Evolutionary conservation across 306 rosid species (phyloP).

Genomic region (Styphnolobium japonicum): DNA sequence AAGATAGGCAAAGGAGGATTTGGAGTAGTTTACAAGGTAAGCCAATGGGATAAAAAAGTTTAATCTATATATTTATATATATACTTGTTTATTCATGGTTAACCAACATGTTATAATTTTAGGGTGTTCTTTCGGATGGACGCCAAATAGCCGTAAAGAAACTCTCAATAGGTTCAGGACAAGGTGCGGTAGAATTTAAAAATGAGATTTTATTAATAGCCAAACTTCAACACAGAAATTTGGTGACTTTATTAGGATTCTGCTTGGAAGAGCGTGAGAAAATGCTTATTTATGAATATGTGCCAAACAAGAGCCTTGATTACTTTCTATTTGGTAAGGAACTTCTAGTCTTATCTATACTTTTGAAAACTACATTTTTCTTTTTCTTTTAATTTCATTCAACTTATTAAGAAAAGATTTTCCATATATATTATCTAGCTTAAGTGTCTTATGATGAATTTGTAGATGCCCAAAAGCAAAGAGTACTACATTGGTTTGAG

Average conservation of each 20-base stretch:
- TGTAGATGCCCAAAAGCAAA: slow-evolving; percentile 23
- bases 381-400: not conserved
- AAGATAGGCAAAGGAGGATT: slow-evolving; percentile 55
- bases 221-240: slow-evolving; percentile 35
- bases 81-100: not conserved
- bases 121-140: slow-evolving; percentile 26
- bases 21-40: slow-evolving; percentile 55
- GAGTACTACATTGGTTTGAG: slow-evolving; percentile 36
- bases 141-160: slow-evolving; percentile 32
- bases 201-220: slow-evolving; percentile 34
- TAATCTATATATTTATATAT: not conserved
- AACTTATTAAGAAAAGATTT: not conserved
- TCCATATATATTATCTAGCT: not conserved
- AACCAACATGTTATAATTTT: not conserved
- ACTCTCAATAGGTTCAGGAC: slow-evolving; percentile 22
- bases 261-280: slow-evolving; percentile 32
- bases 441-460: not conserved
- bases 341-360: not conserved
- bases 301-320: slow-evolving; percentile 35
- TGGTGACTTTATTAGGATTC: slow-evolving; percentile 37
- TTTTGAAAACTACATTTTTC: not conserved
- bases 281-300: slow-evolving; percentile 34
- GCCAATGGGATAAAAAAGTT: not conserved
- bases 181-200: slow-evolving; percentile 28
- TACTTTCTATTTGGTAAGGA: slow-evolving; percentile 28